A percentile compares a stretch with the other conserved stretches of the same genome.
Evolutionary conservation across 1,284 basidiomycete species (phyloP).

Genomic region (Retiboletus flavoniger): DNA sequence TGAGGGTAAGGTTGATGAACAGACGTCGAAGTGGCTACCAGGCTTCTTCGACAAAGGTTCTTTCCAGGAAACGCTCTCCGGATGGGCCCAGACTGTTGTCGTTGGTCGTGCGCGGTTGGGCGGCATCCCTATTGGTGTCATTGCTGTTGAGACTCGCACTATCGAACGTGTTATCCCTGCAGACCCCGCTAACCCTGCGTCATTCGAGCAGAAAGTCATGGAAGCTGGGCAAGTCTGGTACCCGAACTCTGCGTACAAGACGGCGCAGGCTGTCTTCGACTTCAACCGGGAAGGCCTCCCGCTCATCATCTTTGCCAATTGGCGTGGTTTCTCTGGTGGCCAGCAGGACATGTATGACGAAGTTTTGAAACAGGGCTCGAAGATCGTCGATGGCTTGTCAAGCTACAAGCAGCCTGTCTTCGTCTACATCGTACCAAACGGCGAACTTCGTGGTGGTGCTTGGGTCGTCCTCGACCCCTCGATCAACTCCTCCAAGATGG

Average conservation of each 20-base stretch:
- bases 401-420: conserved; percentile 99
- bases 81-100: conserved; percentile 98
- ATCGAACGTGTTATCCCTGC: conserved; percentile 97
- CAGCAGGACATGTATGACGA: conserved; percentile 99
- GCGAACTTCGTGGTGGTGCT: conserved; percentile 97
- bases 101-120: conserved; percentile 95
- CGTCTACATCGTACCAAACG: conserved; percentile 98
- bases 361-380: conserved; percentile 90
- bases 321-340: conserved; percentile 99
- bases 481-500: conserved; percentile 96
- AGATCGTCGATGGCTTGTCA: conserved; percentile 97
- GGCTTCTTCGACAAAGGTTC: conserved; percentile 98
- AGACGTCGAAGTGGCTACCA: conserved; percentile 70
- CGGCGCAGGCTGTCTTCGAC: conserved; percentile 98
- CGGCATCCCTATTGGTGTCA: conserved; percentile 97
- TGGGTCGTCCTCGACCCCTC: conserved; percentile 99
- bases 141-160: conserved; percentile 97
- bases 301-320: conserved; percentile 98
- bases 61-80: conserved; percentile 94
- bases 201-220: conserved; percentile 97
- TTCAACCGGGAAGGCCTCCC: conserved; percentile 97
- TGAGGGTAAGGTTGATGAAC: conserved; percentile 87
- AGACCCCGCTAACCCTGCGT: conserved; percentile 97
- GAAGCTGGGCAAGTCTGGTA: conserved; percentile 99
- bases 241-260: conserved; percentile 99